A percentile compares a stretch with the other conserved stretches of the same genome.
phyloP scores from a whole-genome alignment of 495 filamentous ascomycete genomes.

The Eremomyces bilateralis region DNA sequence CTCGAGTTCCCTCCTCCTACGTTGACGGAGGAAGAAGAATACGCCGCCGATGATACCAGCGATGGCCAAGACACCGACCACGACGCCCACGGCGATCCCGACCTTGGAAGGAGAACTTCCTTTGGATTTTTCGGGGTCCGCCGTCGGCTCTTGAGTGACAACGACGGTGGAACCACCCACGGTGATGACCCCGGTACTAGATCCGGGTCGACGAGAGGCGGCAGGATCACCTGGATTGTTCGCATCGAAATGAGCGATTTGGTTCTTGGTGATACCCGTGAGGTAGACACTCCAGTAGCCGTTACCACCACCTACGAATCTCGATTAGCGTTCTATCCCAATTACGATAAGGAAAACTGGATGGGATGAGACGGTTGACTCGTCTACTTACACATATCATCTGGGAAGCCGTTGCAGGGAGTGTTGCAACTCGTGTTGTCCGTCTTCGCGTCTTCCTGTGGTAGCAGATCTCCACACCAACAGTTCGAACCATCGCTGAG shows the following conservation, averaged over 20 bases:
- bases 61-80: constrained; percentile 59
- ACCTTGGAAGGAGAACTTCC: constrained; percentile 35
- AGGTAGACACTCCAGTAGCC: constrained; percentile 27
- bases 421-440: constrained; percentile 30
- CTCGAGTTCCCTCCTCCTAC: constrained; percentile 49
- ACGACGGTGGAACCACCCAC: constrained; percentile 16
- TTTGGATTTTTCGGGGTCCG: constrained; percentile 8
- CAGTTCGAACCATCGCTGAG: constrained; percentile 26
- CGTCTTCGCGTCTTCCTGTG: constrained; percentile 24
- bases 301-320: constrained; percentile 29
- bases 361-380: too few species aligned
- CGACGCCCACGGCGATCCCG: constrained; percentile 72
- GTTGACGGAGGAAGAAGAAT: constrained; percentile 56
- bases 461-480: constrained; percentile 39
- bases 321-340: constrained; percentile 12
- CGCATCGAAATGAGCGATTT: constrained; percentile 6
- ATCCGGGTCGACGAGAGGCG: background rate
- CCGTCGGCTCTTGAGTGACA: constrained; percentile 11
- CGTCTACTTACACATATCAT: constrained; percentile 37
- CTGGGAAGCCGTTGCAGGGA: constrained; percentile 31
- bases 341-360: background rate
- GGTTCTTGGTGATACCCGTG: constrained; percentile 21
- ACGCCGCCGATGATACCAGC: constrained; percentile 39
- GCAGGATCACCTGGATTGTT: constrained; percentile 4
- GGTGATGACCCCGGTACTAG: constrained; percentile 5